Evolutionary conservation across 2,329 filamentous ascomycete species (phyloP).

Genomic region (Celoporthe dispersa): DNA sequence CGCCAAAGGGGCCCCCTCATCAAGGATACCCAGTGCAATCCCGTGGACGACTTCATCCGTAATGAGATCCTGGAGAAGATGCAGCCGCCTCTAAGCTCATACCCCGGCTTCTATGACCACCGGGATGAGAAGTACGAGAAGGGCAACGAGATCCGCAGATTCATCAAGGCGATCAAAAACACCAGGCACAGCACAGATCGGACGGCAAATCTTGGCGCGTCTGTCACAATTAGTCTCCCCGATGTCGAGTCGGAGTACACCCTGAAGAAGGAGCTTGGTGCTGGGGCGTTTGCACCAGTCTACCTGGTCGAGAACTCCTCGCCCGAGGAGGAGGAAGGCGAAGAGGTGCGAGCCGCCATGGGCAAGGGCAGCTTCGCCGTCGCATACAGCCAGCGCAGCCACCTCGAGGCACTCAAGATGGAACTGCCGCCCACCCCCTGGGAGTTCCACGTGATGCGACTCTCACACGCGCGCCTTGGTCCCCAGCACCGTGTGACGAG

Average conservation of each 20-base stretch:
- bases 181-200: slow-evolving; percentile 64
- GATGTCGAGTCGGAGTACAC: slow-evolving; percentile 71
- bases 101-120: slow-evolving; percentile 81
- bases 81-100: slow-evolving; percentile 73
- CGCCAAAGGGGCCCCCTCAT: slow-evolving; percentile 74
- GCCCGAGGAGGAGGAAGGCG: slow-evolving; percentile 53
- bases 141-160: slow-evolving; percentile 79
- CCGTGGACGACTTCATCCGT: slow-evolving; percentile 77
- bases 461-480: slow-evolving; percentile 76
- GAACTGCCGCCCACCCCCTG: slow-evolving; percentile 86
- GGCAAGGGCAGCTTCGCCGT: slow-evolving; percentile 65
- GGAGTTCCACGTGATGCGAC: slow-evolving; percentile 96
- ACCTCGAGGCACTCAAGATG: slow-evolving; percentile 90
- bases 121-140: slow-evolving; percentile 66
- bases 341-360: slow-evolving; percentile 53
- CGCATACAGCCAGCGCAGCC: slow-evolving; percentile 53
- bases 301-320: slow-evolving; percentile 83
- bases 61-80: slow-evolving; percentile 75
- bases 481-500: slow-evolving; percentile 71
- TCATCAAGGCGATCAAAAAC: slow-evolving; percentile 68
- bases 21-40: slow-evolving; percentile 84
- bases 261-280: slow-evolving; percentile 83
- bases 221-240: slow-evolving; percentile 70
- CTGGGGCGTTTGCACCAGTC: slow-evolving; percentile 93
- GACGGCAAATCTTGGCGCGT: slow-evolving; percentile 58